phyloP scores from a whole-genome alignment of 2,329 filamentous ascomycete species.

The Trichoderma pleuroti region DNA sequence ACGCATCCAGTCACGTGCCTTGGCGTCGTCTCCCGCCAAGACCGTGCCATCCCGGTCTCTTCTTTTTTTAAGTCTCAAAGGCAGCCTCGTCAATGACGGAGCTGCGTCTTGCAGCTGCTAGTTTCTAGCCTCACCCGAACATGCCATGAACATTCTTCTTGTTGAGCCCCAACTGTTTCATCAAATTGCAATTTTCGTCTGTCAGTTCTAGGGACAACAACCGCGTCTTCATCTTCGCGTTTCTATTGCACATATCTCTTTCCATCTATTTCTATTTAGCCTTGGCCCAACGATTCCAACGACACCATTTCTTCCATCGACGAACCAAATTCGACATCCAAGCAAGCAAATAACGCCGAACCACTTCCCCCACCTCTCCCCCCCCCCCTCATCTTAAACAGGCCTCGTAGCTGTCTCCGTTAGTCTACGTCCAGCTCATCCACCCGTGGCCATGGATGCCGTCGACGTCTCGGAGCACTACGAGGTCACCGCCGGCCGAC shows the following conservation, averaged over 20 bases:
- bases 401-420: constrained; percentile 35
- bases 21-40: constrained; percentile 5
- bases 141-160: neutral
- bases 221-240: neutral
- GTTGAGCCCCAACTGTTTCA: neutral
- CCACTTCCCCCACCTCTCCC: neutral
- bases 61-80: neutral
- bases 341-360: neutral
- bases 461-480: constrained; percentile 60
- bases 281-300: neutral
- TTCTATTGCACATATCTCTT: neutral
- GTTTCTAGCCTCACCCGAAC: neutral
- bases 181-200: neutral
- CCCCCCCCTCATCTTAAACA: neutral
- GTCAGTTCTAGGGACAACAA: neutral
- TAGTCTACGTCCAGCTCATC: constrained; percentile 19
- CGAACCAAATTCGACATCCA: neutral
- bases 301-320: neutral
- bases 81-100: constrained; percentile 16
- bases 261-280: neutral
- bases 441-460: constrained; percentile 44
- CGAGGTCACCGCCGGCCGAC: constrained; percentile 50
- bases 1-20: constrained; percentile 15
- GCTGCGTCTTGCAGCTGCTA: neutral
- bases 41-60: neutral